Evolutionary conservation across 257 asterid genomes (phyloP), one percentile per base, ranked within the genome.

Genomic region (Solanum bukasovii): DNA sequence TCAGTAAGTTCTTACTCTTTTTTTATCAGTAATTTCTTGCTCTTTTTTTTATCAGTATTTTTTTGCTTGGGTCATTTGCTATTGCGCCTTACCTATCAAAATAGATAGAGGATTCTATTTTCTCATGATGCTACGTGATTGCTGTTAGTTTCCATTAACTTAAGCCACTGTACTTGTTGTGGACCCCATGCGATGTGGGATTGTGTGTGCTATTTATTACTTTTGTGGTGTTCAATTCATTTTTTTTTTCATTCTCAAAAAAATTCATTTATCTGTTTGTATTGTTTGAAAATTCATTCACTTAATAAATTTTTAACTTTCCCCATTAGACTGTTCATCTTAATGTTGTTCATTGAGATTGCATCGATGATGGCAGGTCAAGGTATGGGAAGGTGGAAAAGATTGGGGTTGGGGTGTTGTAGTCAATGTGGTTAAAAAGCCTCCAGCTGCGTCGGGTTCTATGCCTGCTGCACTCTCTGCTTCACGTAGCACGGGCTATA

Each of bases 391-490:
- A 92, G 98, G 99, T 70, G 98, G 96, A 88, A 97, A 94, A 42
- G 98, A 97, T 92, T 97, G 99, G 99, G 99, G 99, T 86, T 97
- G 99, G 99, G 99, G 98, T 84, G 96, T 96, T 84, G 99, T 95
- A 84, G 98, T 97, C 89, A 96, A 97, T 91, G 99, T 97, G 92
- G 96, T 96, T 83, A 97, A 94, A 90, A 95, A 89, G 88, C 88
- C 96, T 42, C 89, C 94, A n/a, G 91, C 93, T 73, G 87, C 94
- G 33, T 93, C 93, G 46, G 93, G 98, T 89, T 96, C 98, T 90
- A 61, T 97, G 94, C 98, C 99, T 87, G 98, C 98, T 88, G 92
- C 93, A 38, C 94, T 97, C 87, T 94, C 99, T 91, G 92, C 99
- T 61, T 90, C 98, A 65, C 98, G 96, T 84, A 95, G 98, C 89